Base-by-base conservation (phyloP, 495 filamentous ascomycete species). In the Xylaria sp. region DNA sequence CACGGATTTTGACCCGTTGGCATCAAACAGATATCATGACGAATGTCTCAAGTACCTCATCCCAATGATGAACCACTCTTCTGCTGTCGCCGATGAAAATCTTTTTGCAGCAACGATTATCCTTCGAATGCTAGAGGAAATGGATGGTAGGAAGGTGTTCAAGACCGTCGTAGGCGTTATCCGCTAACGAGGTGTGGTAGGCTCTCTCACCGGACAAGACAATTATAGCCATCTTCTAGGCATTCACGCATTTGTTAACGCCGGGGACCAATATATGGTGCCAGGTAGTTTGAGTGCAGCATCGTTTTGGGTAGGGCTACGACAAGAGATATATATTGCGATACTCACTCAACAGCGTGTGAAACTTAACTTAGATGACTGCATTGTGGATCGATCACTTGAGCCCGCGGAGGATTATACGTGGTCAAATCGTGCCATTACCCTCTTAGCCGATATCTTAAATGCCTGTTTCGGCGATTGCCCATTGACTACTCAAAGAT, bases 21-120 rank as follows among this genome's bases (percentile, higher is more conserved):
- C 82, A 17, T 84, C 84, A 1, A 83, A 84, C 61, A 76, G 78
- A 41, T 89, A 88, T 70, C 82, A 86, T 48, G 79, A 84, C 5
- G 80, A 82, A 26, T 89, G 88, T 65, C 76, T 88, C 7, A 81
- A 82, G 24, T 73, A 82, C 37, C 81, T 89, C 2, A 89, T 86
- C 11, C 71, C 84, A 0, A 80, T 84, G 72, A 76, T 86, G 40
- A 76, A 85, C 72, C 78, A 88, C 41, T 79, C 82, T 24, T 82
- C 86, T 2, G 86, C 85, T 11, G 82, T 90, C 12, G 80, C 83
- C 21, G 88, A 90, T 64, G 88, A 88, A 70, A 86, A 90, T 50
- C 81, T 89, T 5, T 85, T 91, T 58, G 88, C 88, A 5, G 86
- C 88, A 3, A 86, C 84, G 4, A 87, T 91, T 9, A 90, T 91